phyloP scores from a whole-genome alignment of 495 filamentous ascomycete species.

The Talaromyces thailandensis region DNA sequence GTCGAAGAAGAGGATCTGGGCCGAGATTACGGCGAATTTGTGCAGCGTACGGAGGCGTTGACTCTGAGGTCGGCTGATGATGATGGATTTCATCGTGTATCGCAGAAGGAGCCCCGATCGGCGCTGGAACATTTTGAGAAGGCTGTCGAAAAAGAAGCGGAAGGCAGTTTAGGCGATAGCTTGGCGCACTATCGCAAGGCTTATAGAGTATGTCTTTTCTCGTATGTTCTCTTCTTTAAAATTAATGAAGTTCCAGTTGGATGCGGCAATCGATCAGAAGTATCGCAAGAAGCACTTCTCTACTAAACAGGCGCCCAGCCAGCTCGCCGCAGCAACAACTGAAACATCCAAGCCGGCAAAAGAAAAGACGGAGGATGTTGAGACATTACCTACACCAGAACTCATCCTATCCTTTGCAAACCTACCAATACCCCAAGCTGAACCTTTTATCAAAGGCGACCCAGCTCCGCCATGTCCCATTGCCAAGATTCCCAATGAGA shows the following conservation, averaged over 20 bases:
- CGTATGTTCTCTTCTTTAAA: not conserved
- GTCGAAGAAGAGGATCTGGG: slow-evolving; percentile 30
- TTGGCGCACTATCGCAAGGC: slow-evolving; percentile 82
- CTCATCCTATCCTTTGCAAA: slow-evolving; percentile 68
- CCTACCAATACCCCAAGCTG: slow-evolving; percentile 51
- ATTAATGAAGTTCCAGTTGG: slow-evolving; percentile 49
- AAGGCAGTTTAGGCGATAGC: slow-evolving; percentile 84
- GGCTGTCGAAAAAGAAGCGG: slow-evolving; percentile 79
- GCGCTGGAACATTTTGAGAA: slow-evolving; percentile 90
- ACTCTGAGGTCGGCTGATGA: slow-evolving; percentile 20
- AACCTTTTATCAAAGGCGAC: slow-evolving; percentile 52
- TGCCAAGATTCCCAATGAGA: slow-evolving; percentile 67
- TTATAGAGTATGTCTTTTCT: slow-evolving; percentile 51
- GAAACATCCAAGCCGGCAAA: slow-evolving; percentile 47
- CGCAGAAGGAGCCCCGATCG: slow-evolving; percentile 51
- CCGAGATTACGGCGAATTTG: slow-evolving; percentile 32
- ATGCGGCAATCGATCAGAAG: slow-evolving; percentile 69
- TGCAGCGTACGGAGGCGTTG: slow-evolving; percentile 28
- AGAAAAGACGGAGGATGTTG: slow-evolving; percentile 21
- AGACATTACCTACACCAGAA: slow-evolving; percentile 49
- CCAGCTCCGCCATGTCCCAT: slow-evolving; percentile 69
- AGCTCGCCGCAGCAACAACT: slow-evolving; percentile 39
- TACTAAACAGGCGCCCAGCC: slow-evolving; percentile 42
- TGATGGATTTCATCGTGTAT: slow-evolving; percentile 19
- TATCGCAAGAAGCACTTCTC: slow-evolving; percentile 89